A percentile compares a stretch with the other conserved stretches of the same genome.
Conservation (phyloP, 768 basidiomycete species). For the Collybia sordida region DNA sequence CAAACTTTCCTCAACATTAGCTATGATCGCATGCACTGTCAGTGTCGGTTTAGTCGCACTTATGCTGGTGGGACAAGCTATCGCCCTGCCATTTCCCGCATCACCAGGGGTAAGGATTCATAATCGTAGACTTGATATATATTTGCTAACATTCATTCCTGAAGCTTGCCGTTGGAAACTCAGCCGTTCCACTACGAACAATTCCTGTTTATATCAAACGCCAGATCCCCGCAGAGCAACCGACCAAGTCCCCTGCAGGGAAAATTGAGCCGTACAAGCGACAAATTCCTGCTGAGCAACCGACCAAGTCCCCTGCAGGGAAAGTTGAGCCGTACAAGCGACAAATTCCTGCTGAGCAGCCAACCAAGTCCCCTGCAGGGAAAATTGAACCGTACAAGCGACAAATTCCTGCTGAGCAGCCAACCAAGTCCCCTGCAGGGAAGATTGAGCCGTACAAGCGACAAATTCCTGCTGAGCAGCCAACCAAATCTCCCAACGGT, state of each 20-base stretch:
- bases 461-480: conserved; percentile 21
- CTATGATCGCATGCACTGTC: conserved; percentile 46
- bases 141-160: conserved; percentile 16
- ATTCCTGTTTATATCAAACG: conserved; percentile 45
- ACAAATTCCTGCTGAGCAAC: too few species aligned
- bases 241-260: conserved; percentile 26
- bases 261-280: conserved; percentile 21
- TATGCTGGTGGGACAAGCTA: conserved; percentile 43
- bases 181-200: conserved; percentile 32
- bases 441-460: conserved; percentile 2
- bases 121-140: conserved; percentile 1
- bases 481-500: conserved; percentile 17
- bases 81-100: conserved; percentile 43
- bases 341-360: too few species aligned
- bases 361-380: too few species aligned
- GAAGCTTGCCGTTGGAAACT: conserved; percentile 26
- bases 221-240: conserved; percentile 26
- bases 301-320: too few species aligned
- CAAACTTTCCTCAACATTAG: conserved; percentile 18
- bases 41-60: conserved; percentile 39
- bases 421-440: too few species aligned
- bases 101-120: conserved; percentile 21
- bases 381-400: too few species aligned
- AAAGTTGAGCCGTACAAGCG: too few species aligned
- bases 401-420: too few species aligned